A percentile compares a stretch with the other conserved stretches of the same genome.
phyloP scores from a whole-genome alignment of 495 filamentous ascomycete genomes.

The Xylaria intraflava region DNA sequence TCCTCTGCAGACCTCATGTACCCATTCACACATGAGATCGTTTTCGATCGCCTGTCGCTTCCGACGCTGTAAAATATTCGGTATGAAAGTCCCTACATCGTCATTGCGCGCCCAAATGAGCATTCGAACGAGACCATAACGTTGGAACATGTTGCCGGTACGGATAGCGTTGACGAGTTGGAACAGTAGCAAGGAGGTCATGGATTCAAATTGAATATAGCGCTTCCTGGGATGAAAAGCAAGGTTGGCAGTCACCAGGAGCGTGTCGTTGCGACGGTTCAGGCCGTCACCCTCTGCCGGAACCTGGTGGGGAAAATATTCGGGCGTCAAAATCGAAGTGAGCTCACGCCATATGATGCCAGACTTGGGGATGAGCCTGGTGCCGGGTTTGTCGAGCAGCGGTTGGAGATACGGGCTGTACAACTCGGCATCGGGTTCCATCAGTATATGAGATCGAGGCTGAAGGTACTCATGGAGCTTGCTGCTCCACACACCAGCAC shows the following conservation, averaged over 20 bases:
- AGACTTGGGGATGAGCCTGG: conserved; percentile 44
- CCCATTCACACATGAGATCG: conserved; percentile 48
- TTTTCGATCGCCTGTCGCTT: conserved; percentile 47
- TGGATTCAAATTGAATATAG: conserved; percentile 31
- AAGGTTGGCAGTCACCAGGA: conserved; percentile 61
- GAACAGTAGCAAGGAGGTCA: conserved; percentile 37
- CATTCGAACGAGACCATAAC: conserved; percentile 64
- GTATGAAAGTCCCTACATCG: conserved; percentile 47
- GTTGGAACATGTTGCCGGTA: conserved; percentile 44
- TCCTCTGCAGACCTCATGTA: conserved; percentile 37
- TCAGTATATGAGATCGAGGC: conserved; percentile 71
- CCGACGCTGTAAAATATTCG: conserved; percentile 46
- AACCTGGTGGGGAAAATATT: conserved; percentile 46
- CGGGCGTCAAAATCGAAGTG: conserved; percentile 37
- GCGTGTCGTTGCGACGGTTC: conserved; percentile 51
- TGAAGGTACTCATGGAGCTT: conserved; percentile 66
- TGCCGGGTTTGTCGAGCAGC: conserved; percentile 52
- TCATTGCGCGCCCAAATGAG: conserved; percentile 52
- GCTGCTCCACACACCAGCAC: conserved; percentile 63
- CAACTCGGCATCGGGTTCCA: conserved; percentile 54
- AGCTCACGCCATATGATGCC: conserved; percentile 46
- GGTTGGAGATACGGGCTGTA: conserved; percentile 56
- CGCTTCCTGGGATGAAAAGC: conserved; percentile 32
- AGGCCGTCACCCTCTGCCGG: conserved; percentile 20
- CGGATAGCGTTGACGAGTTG: conserved; percentile 43